Evolutionary conservation across 148 eudicot genomes (phyloP).

Genomic region (Euryodendron excelsum): DNA sequence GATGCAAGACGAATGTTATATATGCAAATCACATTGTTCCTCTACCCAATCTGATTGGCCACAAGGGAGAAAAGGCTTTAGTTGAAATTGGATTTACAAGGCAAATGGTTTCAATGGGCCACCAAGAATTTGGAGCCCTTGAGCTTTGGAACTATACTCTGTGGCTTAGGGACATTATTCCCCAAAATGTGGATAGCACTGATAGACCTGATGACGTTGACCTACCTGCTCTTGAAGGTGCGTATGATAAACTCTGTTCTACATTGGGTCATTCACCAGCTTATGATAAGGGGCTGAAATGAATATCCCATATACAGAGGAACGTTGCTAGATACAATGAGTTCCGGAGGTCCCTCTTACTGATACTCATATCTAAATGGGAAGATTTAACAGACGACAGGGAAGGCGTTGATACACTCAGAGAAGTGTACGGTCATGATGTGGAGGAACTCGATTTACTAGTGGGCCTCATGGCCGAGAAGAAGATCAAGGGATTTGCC

Average conservation of each 20-base stretch:
- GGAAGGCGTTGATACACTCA: conserved; percentile 31
- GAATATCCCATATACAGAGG: too few relatives aligned
- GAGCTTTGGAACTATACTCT: conserved; percentile 45
- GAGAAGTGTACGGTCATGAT: conserved; percentile 38
- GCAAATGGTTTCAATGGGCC: conserved; percentile 46
- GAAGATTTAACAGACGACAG: conserved; percentile 44
- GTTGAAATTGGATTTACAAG: conserved; percentile 29
- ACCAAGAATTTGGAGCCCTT: conserved; percentile 45
- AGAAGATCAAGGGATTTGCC: conserved; percentile 46
- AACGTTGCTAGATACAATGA: conserved; percentile 43
- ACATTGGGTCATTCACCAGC: too few relatives aligned
- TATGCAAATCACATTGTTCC: conserved; percentile 21
- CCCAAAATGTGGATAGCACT: conserved; percentile 35
- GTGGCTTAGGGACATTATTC: conserved; percentile 32
- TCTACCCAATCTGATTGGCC: conserved; percentile 28
- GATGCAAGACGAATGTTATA: not conserved
- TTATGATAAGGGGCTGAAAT: too few relatives aligned
- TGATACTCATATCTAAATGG: conserved; percentile 48
- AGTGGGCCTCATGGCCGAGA: conserved; percentile 46
- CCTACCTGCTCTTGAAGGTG: conserved; percentile 43
- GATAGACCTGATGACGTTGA: conserved; percentile 36
- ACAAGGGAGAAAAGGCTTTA: conserved; percentile 22
- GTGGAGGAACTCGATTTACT: conserved; percentile 40
- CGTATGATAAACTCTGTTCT: too few relatives aligned
- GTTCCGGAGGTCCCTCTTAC: conserved; percentile 28